Evolutionary conservation across 2,329 filamentous ascomycete species (phyloP).

Genomic region (Trichoderma sp.): DNA sequence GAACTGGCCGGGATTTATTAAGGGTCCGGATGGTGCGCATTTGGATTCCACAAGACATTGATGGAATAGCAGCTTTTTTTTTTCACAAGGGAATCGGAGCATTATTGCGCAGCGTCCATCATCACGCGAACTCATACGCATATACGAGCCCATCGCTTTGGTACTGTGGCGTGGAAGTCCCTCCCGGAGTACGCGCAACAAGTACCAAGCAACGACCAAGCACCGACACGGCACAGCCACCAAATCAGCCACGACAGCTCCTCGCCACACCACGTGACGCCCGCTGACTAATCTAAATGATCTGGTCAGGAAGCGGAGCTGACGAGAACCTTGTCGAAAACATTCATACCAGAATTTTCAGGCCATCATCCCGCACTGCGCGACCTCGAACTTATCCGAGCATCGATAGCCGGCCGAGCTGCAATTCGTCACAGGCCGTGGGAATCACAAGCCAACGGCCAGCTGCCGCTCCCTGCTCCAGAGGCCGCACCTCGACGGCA

Average conservation of each 20-base stretch:
- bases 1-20: constrained; percentile 7
- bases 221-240: neutral
- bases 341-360: constrained; percentile 30
- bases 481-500: neutral
- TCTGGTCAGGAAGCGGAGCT: neutral
- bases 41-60: neutral
- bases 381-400: constrained; percentile 19
- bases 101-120: neutral
- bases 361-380: constrained; percentile 24
- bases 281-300: constrained; percentile 36
- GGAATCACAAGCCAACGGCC: constrained; percentile 14
- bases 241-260: constrained; percentile 2
- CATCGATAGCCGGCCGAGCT: constrained; percentile 22
- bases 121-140: neutral
- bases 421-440: constrained; percentile 15
- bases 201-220: neutral
- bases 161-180: too few species aligned
- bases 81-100: neutral
- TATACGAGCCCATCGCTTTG: too few species aligned
- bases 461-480: neutral
- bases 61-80: neutral
- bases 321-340: constrained; percentile 20
- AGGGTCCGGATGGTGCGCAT: neutral
- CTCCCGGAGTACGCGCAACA: neutral
- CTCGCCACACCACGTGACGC: constrained; percentile 29